Percentiles rank a stretch among this genome's conserved stretches.
These are phyloP conservation scores for Irpex lacteus DNA, from an alignment of 1,284 basidiomycete species.

Conservation along the genomic window DNA sequence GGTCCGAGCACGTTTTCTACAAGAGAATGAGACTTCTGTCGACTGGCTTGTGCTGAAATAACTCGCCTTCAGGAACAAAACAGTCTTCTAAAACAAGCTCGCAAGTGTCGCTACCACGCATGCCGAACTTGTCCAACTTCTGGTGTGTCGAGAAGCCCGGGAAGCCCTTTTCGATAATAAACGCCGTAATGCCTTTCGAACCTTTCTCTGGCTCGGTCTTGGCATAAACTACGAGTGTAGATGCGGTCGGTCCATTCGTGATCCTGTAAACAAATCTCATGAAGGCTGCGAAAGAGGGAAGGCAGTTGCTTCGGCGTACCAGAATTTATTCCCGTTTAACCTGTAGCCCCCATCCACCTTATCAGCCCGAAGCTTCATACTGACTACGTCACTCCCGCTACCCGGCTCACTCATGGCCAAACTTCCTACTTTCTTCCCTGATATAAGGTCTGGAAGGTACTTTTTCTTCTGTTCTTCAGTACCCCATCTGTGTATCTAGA, in stretches of 20 bases:
- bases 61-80: slow-evolving; percentile 76
- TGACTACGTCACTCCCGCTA: slow-evolving; percentile 90
- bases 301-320: slow-evolving; percentile 44
- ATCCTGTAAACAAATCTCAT: slow-evolving; percentile 56
- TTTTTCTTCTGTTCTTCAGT: slow-evolving; percentile 84
- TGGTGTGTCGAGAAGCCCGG: slow-evolving; percentile 87
- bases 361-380: slow-evolving; percentile 82
- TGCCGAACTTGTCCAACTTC: slow-evolving; percentile 94
- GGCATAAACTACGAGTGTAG: slow-evolving; percentile 91
- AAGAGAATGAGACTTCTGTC: neutral
- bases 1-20: slow-evolving; percentile 85
- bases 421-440: slow-evolving; percentile 84
- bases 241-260: slow-evolving; percentile 90
- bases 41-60: neutral
- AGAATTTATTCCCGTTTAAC: slow-evolving; percentile 91
- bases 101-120: slow-evolving; percentile 94
- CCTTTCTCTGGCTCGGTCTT: slow-evolving; percentile 79
- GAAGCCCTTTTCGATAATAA: slow-evolving; percentile 83
- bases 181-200: slow-evolving; percentile 90
- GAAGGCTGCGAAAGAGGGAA: neutral
- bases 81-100: slow-evolving; percentile 94
- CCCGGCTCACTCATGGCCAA: slow-evolving; percentile 94
- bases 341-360: slow-evolving; percentile 75
- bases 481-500: slow-evolving; percentile 81
- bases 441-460: slow-evolving; percentile 83